A percentile compares a stretch with the other conserved stretches of the same genome.
These are phyloP conservation scores for Phytophthora hybrid DNA, from an alignment of 352 stramenopile species.

Conservation along the genomic window DNA sequence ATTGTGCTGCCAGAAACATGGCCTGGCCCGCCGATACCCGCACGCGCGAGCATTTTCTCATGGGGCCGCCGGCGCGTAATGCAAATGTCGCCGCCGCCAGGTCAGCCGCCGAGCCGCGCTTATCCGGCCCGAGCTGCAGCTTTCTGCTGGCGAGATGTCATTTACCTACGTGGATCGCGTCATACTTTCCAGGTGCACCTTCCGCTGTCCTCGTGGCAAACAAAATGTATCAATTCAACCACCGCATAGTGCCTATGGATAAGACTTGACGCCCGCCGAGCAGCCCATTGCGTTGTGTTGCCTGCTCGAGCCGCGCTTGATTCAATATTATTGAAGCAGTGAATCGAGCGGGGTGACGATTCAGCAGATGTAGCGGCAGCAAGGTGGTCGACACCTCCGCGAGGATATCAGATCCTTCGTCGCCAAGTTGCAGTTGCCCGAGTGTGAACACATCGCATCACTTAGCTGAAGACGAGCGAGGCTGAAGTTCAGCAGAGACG, in stretches of 20 bases:
- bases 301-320: slow-evolving; percentile 1
- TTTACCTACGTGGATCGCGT: no score
- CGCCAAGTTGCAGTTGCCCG: slow-evolving; percentile 16
- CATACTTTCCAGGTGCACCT: slow-evolving; percentile 15
- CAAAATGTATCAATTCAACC: slow-evolving; percentile 3
- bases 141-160: slow-evolving; percentile 10
- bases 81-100: slow-evolving; percentile 15
- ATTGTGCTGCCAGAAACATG: slow-evolving; percentile 12
- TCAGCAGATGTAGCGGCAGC: slow-evolving; percentile 9
- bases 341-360: slow-evolving; percentile 15
- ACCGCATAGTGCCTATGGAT: no score
- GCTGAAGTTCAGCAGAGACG: neutral
- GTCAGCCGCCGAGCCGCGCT: slow-evolving; percentile 10
- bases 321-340: slow-evolving; percentile 14
- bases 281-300: neutral
- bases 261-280: no score
- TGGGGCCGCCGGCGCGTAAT: slow-evolving; percentile 4
- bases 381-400: slow-evolving; percentile 20
- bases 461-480: slow-evolving; percentile 2
- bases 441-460: neutral
- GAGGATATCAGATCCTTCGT: slow-evolving; percentile 36
- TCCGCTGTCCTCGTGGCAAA: slow-evolving; percentile 23
- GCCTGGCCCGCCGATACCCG: slow-evolving; percentile 5
- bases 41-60: slow-evolving; percentile 25
- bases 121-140: slow-evolving; percentile 6